Evolutionary conservation across 176 grass and related monocot genomes (phyloP), one percentile per base, ranked within the genome.

Genomic region (Miscanthus lutarioriparius): DNA sequence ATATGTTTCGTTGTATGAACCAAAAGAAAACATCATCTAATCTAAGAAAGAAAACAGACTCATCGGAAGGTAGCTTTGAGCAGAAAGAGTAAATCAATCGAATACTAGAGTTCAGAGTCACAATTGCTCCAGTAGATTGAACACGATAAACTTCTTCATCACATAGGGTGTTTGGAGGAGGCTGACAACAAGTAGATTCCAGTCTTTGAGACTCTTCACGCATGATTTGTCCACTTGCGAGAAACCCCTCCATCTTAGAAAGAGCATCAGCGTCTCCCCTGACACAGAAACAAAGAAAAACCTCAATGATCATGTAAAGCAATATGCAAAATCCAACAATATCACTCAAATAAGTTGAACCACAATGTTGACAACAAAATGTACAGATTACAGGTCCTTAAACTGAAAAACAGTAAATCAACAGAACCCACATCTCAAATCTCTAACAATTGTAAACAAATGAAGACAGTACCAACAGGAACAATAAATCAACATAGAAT

Each of bases 1-100:
- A 78, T 38, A 87, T 47, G 4, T 4, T n/a, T 81, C 23, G 33
- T 22, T 14, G 59, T 64, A 58, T 65, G 36, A 80, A 91, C 30
- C 35, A 74, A 80, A 80, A 69, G 7, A 58, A 73, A 85, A 81
- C 27, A n/a, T n/a, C n/a, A n/a, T n/a, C 38, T 83, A 10, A 63
- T 48, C 49, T 27, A 84, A 65, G 75, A 41, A 66, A 72, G 48
- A 85, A 77, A 83, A 85, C 89, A 64, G 30, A 96, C 91, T 86
- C 76, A 35, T 96, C 94, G 12, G 82, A 96, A 64, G 94, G 94
- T 58, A 96, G 91, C 87, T 89, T 93, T 8, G 87, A 87, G 89
- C 94, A 97, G 78, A 91, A 97, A 88, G 67, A 37, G 71, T 91
- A 54, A 73, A 97, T 93, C 87, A 97, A 91, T 37, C 17, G 76